Evolutionary conservation across 345 rosid species (phyloP), one percentile per base, ranked within the genome.

Genomic region (Odontarrhena argentea): DNA sequence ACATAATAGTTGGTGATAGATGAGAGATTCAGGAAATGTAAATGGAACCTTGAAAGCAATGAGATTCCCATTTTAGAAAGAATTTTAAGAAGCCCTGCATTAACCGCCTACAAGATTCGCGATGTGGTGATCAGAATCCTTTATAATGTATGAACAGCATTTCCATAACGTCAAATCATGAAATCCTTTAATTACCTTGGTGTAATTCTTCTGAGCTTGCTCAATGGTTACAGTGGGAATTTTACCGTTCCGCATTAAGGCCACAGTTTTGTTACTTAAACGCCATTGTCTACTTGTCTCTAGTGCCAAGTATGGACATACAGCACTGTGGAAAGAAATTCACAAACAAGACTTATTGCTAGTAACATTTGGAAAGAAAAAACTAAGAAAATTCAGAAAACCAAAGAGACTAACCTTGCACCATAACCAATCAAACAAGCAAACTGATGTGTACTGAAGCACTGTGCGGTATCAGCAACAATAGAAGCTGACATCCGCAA

Each of bases 271-370:
- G 70, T 36, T 79, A 80, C 97, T 94, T 81, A 94, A 58, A 7
- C 99, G 96, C 99, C 99, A 94, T 62, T 94, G 99, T 12, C 99
- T 90, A 56, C 91, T 88, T 50, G 99, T 91, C 80, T 94, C 99
- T 66, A 94, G 51, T 60, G 97, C 99, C 87, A 94, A 76, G 76
- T 88, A 86, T 45, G 99, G 99, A 72, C 96, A 94, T 14, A 88
- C 80, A 64, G 97, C 99, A 81, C 99, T 94, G 83, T 18, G 8
- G 67, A 2, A 9, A 54, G 3, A 0, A 3, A 12, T 69, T 74
- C 18, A 61, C 32, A 49, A 60, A 74, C 13, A 55, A 46, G 61
- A 56, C 3, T 37, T 60, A 34, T 11, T 48, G 25, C 7, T 8
- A 43, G 15, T 22, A 32, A 32, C 5, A 35, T 28, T 69, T 54